Evolutionary conservation across 164 flowering plant genomes (phyloP).

Genomic region (Aristolochia contorta): DNA sequence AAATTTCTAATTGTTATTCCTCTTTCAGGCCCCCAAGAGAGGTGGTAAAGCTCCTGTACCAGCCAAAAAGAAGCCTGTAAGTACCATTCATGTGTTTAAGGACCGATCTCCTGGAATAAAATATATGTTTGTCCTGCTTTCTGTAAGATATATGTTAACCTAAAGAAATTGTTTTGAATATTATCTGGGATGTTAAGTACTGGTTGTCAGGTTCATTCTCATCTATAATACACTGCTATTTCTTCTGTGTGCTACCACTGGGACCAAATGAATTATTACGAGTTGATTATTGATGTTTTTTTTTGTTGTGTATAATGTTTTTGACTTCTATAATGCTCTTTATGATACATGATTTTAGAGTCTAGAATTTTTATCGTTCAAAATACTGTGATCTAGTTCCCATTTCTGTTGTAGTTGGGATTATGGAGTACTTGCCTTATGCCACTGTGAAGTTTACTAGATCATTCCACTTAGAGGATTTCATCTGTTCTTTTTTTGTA

Average conservation of each 20-base stretch:
- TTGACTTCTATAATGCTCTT: not conserved
- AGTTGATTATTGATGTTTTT: not conserved
- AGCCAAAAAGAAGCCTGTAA: conserved; percentile 35
- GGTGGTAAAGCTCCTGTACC: conserved; percentile 33
- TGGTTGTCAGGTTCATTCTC: not conserved
- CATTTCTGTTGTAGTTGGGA: not conserved
- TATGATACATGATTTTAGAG: not conserved
- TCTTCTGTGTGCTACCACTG: too few species aligned
- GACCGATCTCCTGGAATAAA: not conserved
- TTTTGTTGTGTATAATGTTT: not conserved
- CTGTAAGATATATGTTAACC: not conserved
- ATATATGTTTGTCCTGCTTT: not conserved
- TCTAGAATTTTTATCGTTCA: not conserved
- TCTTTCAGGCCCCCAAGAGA: conserved; percentile 38
- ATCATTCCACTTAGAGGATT: not conserved
- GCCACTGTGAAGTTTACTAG: not conserved
- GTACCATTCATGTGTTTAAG: not conserved
- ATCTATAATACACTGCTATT: not conserved
- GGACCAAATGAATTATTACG: too few species aligned
- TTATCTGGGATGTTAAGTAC: not conserved
- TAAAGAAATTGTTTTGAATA: not conserved
- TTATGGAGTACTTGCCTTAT: not conserved
- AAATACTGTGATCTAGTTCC: not conserved
- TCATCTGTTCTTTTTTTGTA: conserved; percentile 1
- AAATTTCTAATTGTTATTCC: not conserved